Base-by-base conservation (phyloP, 495 filamentous ascomycete genomes). In the Penicillium lagena region DNA sequence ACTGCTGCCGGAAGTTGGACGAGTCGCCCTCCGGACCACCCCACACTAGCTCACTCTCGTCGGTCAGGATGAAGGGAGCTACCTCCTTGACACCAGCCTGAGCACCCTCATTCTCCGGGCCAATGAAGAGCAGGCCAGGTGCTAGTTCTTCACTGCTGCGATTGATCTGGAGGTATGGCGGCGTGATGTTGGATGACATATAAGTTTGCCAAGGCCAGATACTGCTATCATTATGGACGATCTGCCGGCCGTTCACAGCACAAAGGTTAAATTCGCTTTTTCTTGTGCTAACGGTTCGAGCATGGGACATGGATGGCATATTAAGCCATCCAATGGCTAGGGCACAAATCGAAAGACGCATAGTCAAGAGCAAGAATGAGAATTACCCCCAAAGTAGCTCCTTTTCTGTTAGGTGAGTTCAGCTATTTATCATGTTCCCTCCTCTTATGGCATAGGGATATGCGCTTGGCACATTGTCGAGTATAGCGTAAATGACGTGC, bases 161-260 rank as follows among this genome's bases (percentile, higher is more conserved):
- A 13, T 48, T 51, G 43, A 60, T 60, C 2, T 36, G 5, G 1
- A 60, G 12, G 7, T 49, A 35, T 2, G 56, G 56, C 7, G 56
- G 56, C 33, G 40, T 55, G 35, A 51, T 42, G 8, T 46, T 49
- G 12, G 50, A 43, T 0, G 56, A 58, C 27, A 49, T 37, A 35
- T 48, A 60, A 3, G 42, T 10, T 30, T 60, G 56, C 33, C 42
- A 60, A 12, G 54, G 55, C 56, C 56, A 60, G 11, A 45, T 35
- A 9, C 33, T 29, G 22, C 27, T 39, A 30, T 31, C 29, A 35
- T 29, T 40, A 4, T 45, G 36, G 40, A 49, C 37, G 22, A 50
- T 45, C 42, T 45, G 28, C 4, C 41, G 42, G 7, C 31, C 35
- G n/a, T 50, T 36, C 14, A 32, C 28, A n/a, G 47, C 36, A 32